Percentiles rank a stretch among this genome's conserved stretches.
Evolutionary conservation across 441 rosid species (phyloP).

Genomic region (Hypseocharis bilobata): DNA sequence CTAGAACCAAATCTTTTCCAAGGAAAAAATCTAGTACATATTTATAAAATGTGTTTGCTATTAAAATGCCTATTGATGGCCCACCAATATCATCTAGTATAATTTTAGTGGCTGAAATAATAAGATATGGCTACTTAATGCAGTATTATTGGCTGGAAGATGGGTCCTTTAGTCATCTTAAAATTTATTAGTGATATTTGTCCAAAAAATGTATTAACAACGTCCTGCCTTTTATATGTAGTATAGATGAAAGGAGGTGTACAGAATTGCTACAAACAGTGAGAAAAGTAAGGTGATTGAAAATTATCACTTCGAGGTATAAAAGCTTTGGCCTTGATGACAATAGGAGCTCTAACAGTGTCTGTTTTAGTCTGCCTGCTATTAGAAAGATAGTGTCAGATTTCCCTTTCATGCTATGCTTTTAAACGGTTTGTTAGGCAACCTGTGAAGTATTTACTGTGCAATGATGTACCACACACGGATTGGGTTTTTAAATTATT

Average conservation of each 20-base stretch:
- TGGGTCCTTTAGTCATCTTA: background rate
- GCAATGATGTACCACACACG: background rate
- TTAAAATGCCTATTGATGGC: background rate
- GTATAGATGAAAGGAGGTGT: background rate
- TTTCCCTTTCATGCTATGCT: background rate
- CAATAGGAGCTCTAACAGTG: background rate
- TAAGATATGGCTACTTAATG: background rate
- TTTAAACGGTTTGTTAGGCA: background rate
- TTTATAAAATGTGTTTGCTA: background rate
- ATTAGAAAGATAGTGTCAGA: background rate
- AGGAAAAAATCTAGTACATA: background rate
- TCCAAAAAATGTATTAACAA: no score
- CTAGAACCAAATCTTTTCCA: background rate
- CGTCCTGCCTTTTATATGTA: no score
- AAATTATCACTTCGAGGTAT: background rate
- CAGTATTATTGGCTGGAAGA: background rate
- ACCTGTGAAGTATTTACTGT: no score
- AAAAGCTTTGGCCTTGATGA: background rate
- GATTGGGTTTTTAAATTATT: background rate
- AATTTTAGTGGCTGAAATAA: background rate
- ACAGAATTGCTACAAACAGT: background rate
- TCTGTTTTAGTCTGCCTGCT: background rate
- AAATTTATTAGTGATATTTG: no score
- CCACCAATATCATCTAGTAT: background rate
- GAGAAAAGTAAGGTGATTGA: background rate